Conservation (phyloP, 2,329 filamentous ascomycete genomes). For the Colletotrichum nymphaeae region DNA sequence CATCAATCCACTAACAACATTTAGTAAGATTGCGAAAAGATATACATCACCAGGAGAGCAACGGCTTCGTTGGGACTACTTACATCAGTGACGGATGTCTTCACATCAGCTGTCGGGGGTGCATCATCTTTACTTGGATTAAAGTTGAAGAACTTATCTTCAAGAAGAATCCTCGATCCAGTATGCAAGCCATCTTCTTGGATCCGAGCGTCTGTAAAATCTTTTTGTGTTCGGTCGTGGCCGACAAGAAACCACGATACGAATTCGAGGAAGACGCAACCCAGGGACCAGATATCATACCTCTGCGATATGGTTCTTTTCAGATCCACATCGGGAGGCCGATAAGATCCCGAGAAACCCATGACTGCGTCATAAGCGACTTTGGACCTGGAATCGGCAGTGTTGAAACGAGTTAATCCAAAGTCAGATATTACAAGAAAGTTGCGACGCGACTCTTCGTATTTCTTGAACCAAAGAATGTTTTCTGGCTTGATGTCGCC, state of each 20-base stretch:
- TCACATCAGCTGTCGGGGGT: not conserved
- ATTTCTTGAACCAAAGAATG: slow-evolving; percentile 33
- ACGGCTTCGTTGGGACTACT: not conserved
- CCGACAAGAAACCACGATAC: slow-evolving; percentile 12
- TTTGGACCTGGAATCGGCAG: not conserved
- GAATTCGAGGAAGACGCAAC: slow-evolving; percentile 12
- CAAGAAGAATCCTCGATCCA: not conserved
- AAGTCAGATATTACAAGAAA: slow-evolving; percentile 14
- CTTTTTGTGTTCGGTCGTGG: not conserved
- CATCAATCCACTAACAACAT: not conserved
- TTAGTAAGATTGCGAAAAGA: not conserved
- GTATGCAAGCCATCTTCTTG: not conserved
- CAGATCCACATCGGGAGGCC: not conserved
- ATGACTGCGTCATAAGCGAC: not conserved
- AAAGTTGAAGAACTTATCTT: not conserved
- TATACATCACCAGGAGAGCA: not conserved
- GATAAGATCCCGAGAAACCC: not conserved
- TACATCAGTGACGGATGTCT: not conserved
- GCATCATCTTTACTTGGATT: not conserved
- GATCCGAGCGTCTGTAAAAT: not conserved
- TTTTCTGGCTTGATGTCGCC: slow-evolving; percentile 37
- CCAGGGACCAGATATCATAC: slow-evolving; percentile 14
- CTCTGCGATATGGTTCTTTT: not conserved
- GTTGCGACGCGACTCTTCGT: not conserved
- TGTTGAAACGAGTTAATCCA: slow-evolving; percentile 4